Conservation (phyloP, 2,329 filamentous ascomycete genomes). For the Talaromyces sp. region DNA sequence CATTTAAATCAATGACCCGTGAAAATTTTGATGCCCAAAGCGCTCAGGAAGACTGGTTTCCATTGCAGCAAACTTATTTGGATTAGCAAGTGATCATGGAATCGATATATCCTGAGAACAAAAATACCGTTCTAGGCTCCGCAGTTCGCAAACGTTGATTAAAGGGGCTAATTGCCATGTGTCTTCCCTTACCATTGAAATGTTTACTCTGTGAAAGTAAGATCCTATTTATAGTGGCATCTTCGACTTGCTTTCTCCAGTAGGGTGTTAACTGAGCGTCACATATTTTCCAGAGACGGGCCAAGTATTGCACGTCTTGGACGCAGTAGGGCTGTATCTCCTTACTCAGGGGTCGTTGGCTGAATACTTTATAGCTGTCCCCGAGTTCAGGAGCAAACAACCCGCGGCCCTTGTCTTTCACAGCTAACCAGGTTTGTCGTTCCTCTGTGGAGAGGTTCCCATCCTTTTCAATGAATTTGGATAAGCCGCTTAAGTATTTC, state of each 20-base stretch:
- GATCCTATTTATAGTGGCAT: not conserved
- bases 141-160: too few relatives aligned
- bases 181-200: not conserved
- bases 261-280: slow-evolving; percentile 3
- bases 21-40: too few relatives aligned
- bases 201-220: not conserved
- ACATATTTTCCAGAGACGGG: slow-evolving; percentile 24
- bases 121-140: too few relatives aligned
- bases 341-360: slow-evolving; percentile 10
- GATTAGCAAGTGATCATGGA: too few relatives aligned
- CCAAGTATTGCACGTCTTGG: slow-evolving; percentile 43
- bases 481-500: not conserved
- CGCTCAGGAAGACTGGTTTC: too few relatives aligned
- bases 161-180: not conserved
- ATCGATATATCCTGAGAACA: too few relatives aligned
- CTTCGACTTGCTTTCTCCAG: not conserved
- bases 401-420: not conserved
- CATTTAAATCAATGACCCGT: too few relatives aligned
- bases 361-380: not conserved
- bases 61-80: too few relatives aligned
- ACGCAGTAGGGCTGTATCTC: slow-evolving; percentile 44
- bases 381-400: not conserved
- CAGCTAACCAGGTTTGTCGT: not conserved
- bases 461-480: not conserved
- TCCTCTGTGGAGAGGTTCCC: not conserved